Percentiles rank a stretch among this genome's conserved stretches.
phyloP scores from a whole-genome alignment of 2,329 filamentous ascomycete species.

The Aspergillus ochraceoroseus region DNA sequence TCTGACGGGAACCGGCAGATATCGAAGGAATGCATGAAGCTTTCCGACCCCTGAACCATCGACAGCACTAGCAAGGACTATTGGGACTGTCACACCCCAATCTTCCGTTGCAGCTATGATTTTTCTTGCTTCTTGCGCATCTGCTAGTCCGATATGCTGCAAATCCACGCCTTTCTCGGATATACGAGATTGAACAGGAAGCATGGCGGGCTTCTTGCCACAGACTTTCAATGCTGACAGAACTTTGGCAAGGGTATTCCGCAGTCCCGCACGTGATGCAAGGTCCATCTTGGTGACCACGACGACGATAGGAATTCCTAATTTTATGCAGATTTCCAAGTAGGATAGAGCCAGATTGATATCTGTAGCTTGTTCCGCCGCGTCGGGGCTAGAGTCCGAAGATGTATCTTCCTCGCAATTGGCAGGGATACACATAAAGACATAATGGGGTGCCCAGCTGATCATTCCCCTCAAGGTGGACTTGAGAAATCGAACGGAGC shows the following conservation, averaged over 20 bases:
- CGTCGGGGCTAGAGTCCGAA: slow-evolving; percentile 16
- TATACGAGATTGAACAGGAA: slow-evolving; percentile 47
- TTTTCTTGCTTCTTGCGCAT: slow-evolving; percentile 56
- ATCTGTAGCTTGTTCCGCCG: slow-evolving; percentile 42
- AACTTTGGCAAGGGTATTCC: slow-evolving; percentile 65
- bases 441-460: slow-evolving; percentile 95
- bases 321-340: slow-evolving; percentile 75
- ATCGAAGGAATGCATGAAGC: slow-evolving; percentile 73
- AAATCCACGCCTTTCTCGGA: slow-evolving; percentile 52
- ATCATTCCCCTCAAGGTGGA: slow-evolving; percentile 86
- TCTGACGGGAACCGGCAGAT: slow-evolving; percentile 62
- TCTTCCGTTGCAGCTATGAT: slow-evolving; percentile 45
- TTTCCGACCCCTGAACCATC: slow-evolving; percentile 76
- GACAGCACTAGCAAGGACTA: slow-evolving; percentile 80
- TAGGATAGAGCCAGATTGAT: slow-evolving; percentile 73
- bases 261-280: slow-evolving; percentile 67
- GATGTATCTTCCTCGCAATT: slow-evolving; percentile 57
- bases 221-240: slow-evolving; percentile 71
- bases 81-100: slow-evolving; percentile 62
- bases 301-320: slow-evolving; percentile 71
- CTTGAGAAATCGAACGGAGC: slow-evolving; percentile 80
- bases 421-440: slow-evolving; percentile 77
- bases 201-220: slow-evolving; percentile 67
- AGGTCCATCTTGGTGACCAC: slow-evolving; percentile 89
- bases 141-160: slow-evolving; percentile 52